Base-by-base conservation (phyloP, 495 filamentous ascomycete genomes). In the Haplographium delicatum region DNA sequence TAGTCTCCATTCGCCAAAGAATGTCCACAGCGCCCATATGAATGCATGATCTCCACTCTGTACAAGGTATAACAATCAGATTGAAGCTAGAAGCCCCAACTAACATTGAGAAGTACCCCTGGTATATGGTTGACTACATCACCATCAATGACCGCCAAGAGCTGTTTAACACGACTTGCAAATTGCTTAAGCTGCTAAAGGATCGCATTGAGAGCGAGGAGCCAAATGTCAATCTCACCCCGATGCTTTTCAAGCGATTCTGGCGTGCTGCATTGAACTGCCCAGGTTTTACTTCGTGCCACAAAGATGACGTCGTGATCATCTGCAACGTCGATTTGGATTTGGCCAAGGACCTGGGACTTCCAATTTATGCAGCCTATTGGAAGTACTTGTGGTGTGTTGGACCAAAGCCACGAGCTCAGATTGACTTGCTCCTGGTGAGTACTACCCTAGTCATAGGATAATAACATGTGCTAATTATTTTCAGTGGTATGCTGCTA, bases 41-140 rank as follows among this genome's bases (percentile, higher is more conserved):
- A 93, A 68, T 83, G 75, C 31, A 73, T 87, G 60, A 85, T 89
- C 54, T 86, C 79, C 54, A 87, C 82, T 0, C 67, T 93, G 43
- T 76, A 77, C 58, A 93, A 91, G 72, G 72, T 84, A 56, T 49
- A 31, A 23, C 24, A 40, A 27, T 19, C 10, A 40, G 31, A 42
- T 45, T 33, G 23, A 30, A 45, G 15, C 16, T 7, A 11, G 25
- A 3, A 34, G 19, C 11, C 34, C 24, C 41, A 38, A 18, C 31
- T 55, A 51, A 44, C 49, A 34, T 24, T 46, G n/a, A 50, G 18
- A 41, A 81, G 79, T 84, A 75, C 54, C 88, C 88, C 0, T 93
- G 87, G 88, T 75, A 76, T 30, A 72, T 73, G 24, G 66, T 76
- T 1, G 65, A 80, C 23, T 41, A 74, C 51, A 84, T 89, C 67